phyloP scores from a whole-genome alignment of 1,284 basidiomycete genomes.

The Boletellus deceptivus region DNA sequence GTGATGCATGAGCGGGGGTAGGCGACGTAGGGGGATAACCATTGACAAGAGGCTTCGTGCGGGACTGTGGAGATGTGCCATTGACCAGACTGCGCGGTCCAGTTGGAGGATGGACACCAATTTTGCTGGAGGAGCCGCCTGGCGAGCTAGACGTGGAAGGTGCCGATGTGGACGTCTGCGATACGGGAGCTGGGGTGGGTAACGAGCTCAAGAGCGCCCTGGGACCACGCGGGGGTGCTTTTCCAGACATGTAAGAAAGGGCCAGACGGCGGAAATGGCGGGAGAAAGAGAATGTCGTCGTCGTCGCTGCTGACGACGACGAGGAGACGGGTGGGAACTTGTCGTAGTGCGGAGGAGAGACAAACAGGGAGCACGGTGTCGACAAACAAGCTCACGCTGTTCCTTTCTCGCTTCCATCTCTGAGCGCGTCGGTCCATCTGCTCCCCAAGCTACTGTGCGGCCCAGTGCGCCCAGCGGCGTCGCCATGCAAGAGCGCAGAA shows the following conservation, averaged over 20 bases:
- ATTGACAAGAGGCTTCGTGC: constrained; percentile 27
- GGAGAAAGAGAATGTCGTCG: constrained; percentile 11
- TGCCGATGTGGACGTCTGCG: constrained; percentile 30
- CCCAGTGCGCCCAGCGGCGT: too few species aligned
- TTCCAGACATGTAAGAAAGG: constrained; percentile 58
- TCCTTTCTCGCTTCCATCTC: constrained; percentile 19
- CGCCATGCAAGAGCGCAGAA: too few species aligned
- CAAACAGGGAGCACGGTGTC: constrained; percentile 22
- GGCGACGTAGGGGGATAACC: constrained; percentile 27
- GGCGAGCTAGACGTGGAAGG: constrained; percentile 31
- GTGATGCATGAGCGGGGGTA: constrained; percentile 10
- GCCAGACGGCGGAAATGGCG: neutral
- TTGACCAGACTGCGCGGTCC: constrained; percentile 35
- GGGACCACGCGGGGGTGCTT: constrained; percentile 70
- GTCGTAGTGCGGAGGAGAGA: constrained; percentile 15
- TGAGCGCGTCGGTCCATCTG: neutral
- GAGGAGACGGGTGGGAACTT: constrained; percentile 11
- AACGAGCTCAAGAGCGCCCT: constrained; percentile 57
- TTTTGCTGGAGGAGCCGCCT: constrained; percentile 22
- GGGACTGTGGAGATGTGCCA: constrained; percentile 21
- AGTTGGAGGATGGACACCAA: constrained; percentile 31
- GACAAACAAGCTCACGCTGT: constrained; percentile 17
- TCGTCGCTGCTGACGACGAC: constrained; percentile 24
- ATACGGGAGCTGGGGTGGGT: constrained; percentile 29
- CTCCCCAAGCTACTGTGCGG: too few species aligned